Conservation (phyloP, 176 grass and related monocot genomes). For the Puccinellia tenuiflora region DNA sequence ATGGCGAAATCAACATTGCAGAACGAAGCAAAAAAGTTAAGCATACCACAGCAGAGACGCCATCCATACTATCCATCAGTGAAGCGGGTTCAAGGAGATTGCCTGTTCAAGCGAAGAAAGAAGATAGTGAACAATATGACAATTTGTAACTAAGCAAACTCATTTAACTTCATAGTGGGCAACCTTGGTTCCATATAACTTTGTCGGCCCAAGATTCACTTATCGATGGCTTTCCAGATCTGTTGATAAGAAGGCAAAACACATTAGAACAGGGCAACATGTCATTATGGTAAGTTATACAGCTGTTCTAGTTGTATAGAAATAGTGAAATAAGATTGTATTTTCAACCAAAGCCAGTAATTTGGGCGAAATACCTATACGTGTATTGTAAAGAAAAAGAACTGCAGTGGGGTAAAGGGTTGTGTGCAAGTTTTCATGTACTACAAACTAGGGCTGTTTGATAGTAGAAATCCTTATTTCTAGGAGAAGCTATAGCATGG, state of each 20-base stretch:
- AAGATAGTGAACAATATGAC: constrained; percentile 16
- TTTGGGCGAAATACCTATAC: not conserved
- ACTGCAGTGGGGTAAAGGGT: not conserved
- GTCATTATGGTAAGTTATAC: not conserved
- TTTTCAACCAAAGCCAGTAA: not conserved
- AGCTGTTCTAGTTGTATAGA: not conserved
- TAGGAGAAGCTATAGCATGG: not conserved
- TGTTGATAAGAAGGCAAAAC: constrained; percentile 32
- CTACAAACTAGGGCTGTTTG: not conserved
- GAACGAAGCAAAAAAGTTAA: not conserved
- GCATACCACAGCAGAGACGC: constrained; percentile 72
- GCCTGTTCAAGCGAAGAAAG: constrained; percentile 41
- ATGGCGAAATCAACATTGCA: not conserved
- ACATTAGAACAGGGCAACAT: not conserved
- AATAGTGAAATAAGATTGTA: not conserved
- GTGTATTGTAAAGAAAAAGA: not conserved
- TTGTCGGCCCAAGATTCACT: constrained; percentile 77
- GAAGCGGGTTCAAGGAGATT: constrained; percentile 76
- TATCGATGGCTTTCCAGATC: constrained; percentile 89
- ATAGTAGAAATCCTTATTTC: not conserved
- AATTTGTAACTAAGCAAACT: not conserved
- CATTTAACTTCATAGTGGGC: constrained; percentile 14
- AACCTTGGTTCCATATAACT: constrained; percentile 93
- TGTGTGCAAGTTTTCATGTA: not conserved
- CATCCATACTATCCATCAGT: constrained; percentile 65